Base-by-base conservation (phyloP, 1,139 yeast genomes). In the Kluyveromyces sp. region DNA sequence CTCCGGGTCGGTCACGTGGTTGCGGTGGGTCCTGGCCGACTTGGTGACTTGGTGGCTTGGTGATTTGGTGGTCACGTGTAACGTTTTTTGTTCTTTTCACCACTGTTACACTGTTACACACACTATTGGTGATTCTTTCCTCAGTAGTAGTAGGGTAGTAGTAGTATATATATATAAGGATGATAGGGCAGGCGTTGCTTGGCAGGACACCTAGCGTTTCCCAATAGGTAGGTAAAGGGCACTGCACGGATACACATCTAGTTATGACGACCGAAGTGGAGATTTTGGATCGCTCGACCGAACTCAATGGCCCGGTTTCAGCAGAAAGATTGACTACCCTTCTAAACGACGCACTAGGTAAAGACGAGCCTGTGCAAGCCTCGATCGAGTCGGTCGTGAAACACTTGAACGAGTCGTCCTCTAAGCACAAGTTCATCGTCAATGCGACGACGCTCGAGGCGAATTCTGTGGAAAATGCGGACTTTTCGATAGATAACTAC, bases 401-500 rank as follows among this genome's bases (percentile, higher is more conserved):
- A 4, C 50, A 54, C 25, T 50, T 70, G 26, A 53, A 59, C n/a
- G 49, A 49, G 25, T 61, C 58, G 45, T 70, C 73, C 1, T 63
- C 72, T 3, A 62, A 58, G 40, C 70, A 62, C 50, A 69, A 70
- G 47, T 70, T 67, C 49, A 46, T 69, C 5, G 61, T 67, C 3
- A 60, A 59, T 7, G 48, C 63, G 2, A 63, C 61, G 25, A 37
- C 54, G 10, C 37, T 52, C 4, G 49, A 61, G 15, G 44, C 48
- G 7, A 48, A 49, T 3, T 47, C 42, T 15, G 50, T 40, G 2
- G 50, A 47, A 7, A 43, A 39, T 4, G 46, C 51, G 2, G 53
- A 57, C 28, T 48, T 53, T 21, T 47, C 52, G n/a, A 50, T 70
- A 28, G 50, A 59, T 2, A 59, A 63, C 34, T 47, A 59, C 5